Percentiles rank a stretch among this genome's conserved stretches.
phyloP scores from a whole-genome alignment of 2,329 filamentous ascomycete genomes.

The Cercospora citrullina region DNA sequence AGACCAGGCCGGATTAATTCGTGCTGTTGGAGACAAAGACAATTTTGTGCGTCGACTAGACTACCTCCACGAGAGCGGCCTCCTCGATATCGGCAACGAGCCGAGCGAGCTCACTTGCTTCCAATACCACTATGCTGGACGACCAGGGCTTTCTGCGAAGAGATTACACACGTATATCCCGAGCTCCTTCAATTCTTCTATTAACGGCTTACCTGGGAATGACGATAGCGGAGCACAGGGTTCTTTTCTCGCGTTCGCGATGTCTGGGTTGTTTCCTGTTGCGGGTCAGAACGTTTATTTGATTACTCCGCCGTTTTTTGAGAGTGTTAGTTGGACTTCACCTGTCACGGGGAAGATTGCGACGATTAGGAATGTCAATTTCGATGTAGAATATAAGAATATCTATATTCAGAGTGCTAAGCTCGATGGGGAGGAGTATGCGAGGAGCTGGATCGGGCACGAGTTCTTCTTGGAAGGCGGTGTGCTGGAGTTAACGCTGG shows the following conservation, averaged over 20 bases:
- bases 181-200: constrained; percentile 23
- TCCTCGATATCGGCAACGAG: constrained; percentile 49
- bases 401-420: constrained; percentile 32
- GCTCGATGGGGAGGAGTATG: constrained; percentile 25
- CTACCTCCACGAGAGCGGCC: constrained; percentile 44
- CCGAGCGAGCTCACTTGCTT: constrained; percentile 48
- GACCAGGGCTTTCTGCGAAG: constrained; percentile 37
- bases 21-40: constrained; percentile 43
- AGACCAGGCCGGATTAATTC: constrained; percentile 40
- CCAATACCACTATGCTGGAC: constrained; percentile 46
- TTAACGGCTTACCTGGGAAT: constrained; percentile 27
- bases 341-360: constrained; percentile 27
- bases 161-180: constrained; percentile 29
- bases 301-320: constrained; percentile 29
- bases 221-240: constrained; percentile 29
- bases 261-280: constrained; percentile 30
- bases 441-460: constrained; percentile 31
- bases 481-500: constrained; percentile 27
- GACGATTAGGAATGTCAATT: constrained; percentile 33
- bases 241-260: constrained; percentile 29
- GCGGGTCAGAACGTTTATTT: constrained; percentile 30
- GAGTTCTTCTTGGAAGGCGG: constrained; percentile 30
- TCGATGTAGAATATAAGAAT: constrained; percentile 39
- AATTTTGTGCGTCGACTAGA: constrained; percentile 43
- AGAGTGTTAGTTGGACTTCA: constrained; percentile 29